Conservation (phyloP, 2,329 filamentous ascomycete genomes). For the Xylaria hypoxylon region DNA sequence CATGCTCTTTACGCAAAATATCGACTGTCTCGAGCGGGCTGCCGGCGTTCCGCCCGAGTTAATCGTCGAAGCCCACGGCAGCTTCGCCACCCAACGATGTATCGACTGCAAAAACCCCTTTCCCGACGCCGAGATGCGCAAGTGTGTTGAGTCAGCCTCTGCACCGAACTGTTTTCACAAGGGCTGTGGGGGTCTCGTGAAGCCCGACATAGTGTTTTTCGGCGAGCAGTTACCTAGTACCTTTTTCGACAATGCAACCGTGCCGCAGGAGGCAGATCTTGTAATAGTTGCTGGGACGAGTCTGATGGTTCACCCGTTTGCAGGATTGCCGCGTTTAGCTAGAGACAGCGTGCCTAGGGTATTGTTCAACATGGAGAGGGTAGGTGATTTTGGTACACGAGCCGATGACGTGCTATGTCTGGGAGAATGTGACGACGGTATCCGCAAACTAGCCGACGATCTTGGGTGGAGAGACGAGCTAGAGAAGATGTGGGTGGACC, state of each 20-base stretch:
- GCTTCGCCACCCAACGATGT: slow-evolving; percentile 90
- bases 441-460: slow-evolving; percentile 80
- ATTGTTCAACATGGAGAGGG: slow-evolving; percentile 86
- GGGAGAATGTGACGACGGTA: slow-evolving; percentile 84
- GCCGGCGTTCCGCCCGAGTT: slow-evolving; percentile 84
- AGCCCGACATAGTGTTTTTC: slow-evolving; percentile 96
- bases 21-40: slow-evolving; percentile 90
- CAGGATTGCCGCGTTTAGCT: slow-evolving; percentile 77
- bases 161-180: slow-evolving; percentile 75
- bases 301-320: slow-evolving; percentile 88
- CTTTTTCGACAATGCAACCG: slow-evolving; percentile 68
- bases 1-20: slow-evolving; percentile 97
- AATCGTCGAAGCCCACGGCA: slow-evolving; percentile 95
- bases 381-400: slow-evolving; percentile 80
- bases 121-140: slow-evolving; percentile 78
- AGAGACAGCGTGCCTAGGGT: slow-evolving; percentile 75
- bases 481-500: slow-evolving; percentile 76
- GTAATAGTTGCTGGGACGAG: slow-evolving; percentile 91
- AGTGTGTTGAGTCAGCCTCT: slow-evolving; percentile 72
- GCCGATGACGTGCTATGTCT: slow-evolving; percentile 87
- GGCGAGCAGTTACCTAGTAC: slow-evolving; percentile 71
- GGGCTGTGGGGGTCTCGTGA: slow-evolving; percentile 81
- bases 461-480: slow-evolving; percentile 90
- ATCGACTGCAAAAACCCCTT: slow-evolving; percentile 85
- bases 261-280: slow-evolving; percentile 75